Percentiles rank a stretch among this genome's conserved stretches.
Conservation (phyloP, 2,329 filamentous ascomycete species). For the Colletotrichum euphorbiae region DNA sequence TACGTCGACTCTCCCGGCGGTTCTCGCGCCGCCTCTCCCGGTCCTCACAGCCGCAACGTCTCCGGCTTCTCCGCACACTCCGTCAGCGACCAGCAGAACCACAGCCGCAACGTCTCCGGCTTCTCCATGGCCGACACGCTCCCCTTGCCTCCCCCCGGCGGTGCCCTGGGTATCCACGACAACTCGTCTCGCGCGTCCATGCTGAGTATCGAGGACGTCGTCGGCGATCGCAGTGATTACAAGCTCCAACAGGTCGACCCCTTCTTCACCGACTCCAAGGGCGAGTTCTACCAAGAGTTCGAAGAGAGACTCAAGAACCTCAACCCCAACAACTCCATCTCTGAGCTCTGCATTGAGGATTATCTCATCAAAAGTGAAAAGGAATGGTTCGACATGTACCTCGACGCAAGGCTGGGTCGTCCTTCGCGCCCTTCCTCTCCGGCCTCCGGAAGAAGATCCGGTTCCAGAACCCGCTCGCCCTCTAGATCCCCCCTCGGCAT, state of each 20-base stretch:
- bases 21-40: slow-evolving; percentile 29
- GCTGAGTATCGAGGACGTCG: slow-evolving; percentile 67
- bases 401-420: slow-evolving; percentile 68
- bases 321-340: slow-evolving; percentile 66
- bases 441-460: slow-evolving; percentile 41
- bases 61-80: slow-evolving; percentile 31
- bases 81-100: slow-evolving; percentile 5
- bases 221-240: slow-evolving; percentile 71
- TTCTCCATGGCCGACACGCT: slow-evolving; percentile 44
- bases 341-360: slow-evolving; percentile 71
- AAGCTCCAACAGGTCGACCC: slow-evolving; percentile 75
- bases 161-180: slow-evolving; percentile 36
- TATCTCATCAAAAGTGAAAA: slow-evolving; percentile 74
- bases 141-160: slow-evolving; percentile 41
- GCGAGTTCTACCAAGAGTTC: slow-evolving; percentile 70
- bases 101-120: slow-evolving; percentile 32
- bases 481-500: slow-evolving; percentile 30
- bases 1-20: slow-evolving; percentile 36
- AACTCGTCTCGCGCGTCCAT: slow-evolving; percentile 51
- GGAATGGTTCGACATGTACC: slow-evolving; percentile 71
- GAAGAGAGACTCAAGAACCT: slow-evolving; percentile 67
- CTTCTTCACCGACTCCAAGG: slow-evolving; percentile 74
- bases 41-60: slow-evolving; percentile 22
- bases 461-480: slow-evolving; percentile 23
- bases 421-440: slow-evolving; percentile 50